These are phyloP conservation scores for Babesia bovis DNA, from an alignment of 169 alveolate genomes.

Conservation along the genomic window DNA sequence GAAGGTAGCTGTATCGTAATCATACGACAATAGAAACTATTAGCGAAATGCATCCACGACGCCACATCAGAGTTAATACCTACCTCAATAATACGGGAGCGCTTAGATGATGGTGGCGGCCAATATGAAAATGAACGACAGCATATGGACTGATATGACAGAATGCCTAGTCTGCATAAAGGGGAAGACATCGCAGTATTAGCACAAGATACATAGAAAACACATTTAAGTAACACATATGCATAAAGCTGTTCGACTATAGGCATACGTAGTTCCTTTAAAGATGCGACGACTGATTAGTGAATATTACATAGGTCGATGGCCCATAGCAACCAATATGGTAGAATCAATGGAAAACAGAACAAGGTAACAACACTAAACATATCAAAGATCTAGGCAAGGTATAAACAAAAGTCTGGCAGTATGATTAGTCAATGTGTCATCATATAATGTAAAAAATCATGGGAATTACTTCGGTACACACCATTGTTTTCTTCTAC, in stretches of 20 bases:
- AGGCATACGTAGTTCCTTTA: neutral
- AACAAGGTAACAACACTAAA: too few species aligned
- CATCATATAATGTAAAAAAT: too few species aligned
- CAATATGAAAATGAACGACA: constrained; percentile 47
- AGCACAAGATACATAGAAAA: neutral
- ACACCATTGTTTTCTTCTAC: too few species aligned
- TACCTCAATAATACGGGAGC: constrained; percentile 57
- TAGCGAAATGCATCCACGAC: neutral
- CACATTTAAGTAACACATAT: neutral
- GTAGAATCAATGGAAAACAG: too few species aligned
- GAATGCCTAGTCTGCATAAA: neutral
- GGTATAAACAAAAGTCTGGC: too few species aligned
- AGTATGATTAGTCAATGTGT: too few species aligned
- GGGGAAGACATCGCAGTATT: neutral
- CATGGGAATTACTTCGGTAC: too few species aligned
- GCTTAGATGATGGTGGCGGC: constrained; percentile 75
- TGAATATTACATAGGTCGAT: neutral
- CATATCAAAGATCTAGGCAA: too few species aligned
- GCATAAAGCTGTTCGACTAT: neutral
- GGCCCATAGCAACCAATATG: too few species aligned
- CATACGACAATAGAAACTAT: neutral
- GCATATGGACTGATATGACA: neutral
- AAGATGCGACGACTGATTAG: too few species aligned
- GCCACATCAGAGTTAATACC: constrained; percentile 1
- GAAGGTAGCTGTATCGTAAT: constrained; percentile 69